Evolutionary conservation across 805 yeast species (phyloP), one percentile per base, ranked within the genome.

Genomic region (Metschnikowia proteae): DNA sequence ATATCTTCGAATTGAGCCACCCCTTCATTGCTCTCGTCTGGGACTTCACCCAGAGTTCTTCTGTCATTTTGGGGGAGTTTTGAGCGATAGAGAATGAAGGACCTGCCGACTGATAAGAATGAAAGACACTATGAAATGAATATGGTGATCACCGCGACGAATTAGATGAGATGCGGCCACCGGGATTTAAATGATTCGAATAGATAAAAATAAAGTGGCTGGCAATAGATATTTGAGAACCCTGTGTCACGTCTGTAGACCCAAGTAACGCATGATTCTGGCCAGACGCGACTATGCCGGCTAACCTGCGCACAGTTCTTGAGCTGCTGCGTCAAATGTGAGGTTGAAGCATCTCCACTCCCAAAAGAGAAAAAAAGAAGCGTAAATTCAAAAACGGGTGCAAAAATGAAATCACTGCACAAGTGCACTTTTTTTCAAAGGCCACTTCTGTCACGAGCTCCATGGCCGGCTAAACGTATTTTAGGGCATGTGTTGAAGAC

Each of bases 21-120:
- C 79, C 62, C 17, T 72, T 54, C 68, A 78, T 73, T n/a, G 80
- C 73, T 54, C 70, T 71, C 40, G 75, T 70, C 58, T 79, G 82
- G 31, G 68, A 61, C 23, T 60, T 54, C 17, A 72, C 68, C 82
- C 82, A 78, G 17, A 53, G 25, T 25, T 33, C 45, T 17, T 55
- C 55, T 3, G 46, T 42, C 55, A 52, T 54, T 13, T 6, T 11
- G 38, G 23, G 28, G 9, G 3, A 37, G 27, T 38, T 3, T 11
- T 23, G 17, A 26, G 22, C 11, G 39, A 30, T 25, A 10, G 25
- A 37, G 32, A 38, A n/a, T 11, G 40, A 27, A 27, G 6, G 8
- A 13, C 25, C 29, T 4, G 39, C n/a, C 11, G 17, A 37, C 30
- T 37, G 39, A 37, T 37, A 25, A 37, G 30, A 9, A 37, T n/a